Percentiles rank a stretch among this genome's conserved stretches.
Evolutionary conservation across 306 rosid species (phyloP).

Genomic region (Oemleria cerasiformis): DNA sequence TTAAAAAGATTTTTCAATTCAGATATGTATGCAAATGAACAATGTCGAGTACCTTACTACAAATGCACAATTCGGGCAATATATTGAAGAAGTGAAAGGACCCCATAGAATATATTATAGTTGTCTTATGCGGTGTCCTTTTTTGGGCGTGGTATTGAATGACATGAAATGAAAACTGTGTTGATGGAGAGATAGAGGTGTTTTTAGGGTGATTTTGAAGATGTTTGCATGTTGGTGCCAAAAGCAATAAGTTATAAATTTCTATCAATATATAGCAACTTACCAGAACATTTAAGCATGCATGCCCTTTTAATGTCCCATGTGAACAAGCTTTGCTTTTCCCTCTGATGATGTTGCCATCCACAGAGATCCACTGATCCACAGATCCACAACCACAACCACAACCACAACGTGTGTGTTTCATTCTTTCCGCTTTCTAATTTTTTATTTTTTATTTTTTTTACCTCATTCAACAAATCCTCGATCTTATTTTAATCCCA

Average conservation of each 20-base stretch:
- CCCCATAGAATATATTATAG: not conserved
- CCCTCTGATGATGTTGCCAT: not conserved
- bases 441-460: no score
- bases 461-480: not conserved
- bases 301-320: slow-evolving; percentile 5
- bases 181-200: not conserved
- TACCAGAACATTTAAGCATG: not conserved
- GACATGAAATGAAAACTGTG: slow-evolving; percentile 2
- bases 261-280: slow-evolving; percentile 5
- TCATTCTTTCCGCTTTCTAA: no score
- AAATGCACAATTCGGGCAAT: no score
- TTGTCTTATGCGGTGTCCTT: not conserved
- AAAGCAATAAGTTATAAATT: not conserved
- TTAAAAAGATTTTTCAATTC: no score
- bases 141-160: not conserved
- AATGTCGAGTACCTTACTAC: no score
- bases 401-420: not conserved
- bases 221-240: slow-evolving; percentile 24
- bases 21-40: no score
- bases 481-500: not conserved
- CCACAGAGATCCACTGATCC: not conserved
- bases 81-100: not conserved
- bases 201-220: slow-evolving; percentile 5
- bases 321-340: not conserved
- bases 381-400: no score